Conservation (phyloP, 2,329 filamentous ascomycete species). For the Arthrobotrys megalospora region DNA sequence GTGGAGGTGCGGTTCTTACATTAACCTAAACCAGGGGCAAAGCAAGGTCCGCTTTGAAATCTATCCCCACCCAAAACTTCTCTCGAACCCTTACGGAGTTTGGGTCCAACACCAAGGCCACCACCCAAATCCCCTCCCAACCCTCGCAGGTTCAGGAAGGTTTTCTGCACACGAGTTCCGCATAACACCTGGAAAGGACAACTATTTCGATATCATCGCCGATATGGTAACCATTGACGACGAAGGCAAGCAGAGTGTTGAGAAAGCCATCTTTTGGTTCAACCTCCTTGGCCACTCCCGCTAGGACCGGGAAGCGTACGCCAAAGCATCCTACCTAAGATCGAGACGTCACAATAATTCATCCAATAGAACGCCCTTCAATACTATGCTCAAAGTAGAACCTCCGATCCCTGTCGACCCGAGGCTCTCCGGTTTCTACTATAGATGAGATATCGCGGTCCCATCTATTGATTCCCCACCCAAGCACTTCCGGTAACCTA, state of each 20-base stretch:
- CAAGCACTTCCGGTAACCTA: no score
- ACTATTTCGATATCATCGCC: constrained; percentile 30
- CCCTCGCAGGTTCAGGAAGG: background rate
- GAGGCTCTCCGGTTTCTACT: no score
- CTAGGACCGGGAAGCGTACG: background rate
- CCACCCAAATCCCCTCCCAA: background rate
- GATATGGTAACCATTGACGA: constrained; percentile 20
- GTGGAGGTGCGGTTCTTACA: constrained; percentile 17
- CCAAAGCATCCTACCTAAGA: background rate
- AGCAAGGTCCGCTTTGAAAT: constrained; percentile 29
- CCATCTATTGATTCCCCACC: no score
- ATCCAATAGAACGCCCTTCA: no score
- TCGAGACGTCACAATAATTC: no score
- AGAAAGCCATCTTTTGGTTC: constrained; percentile 45
- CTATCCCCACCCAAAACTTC: constrained; percentile 7
- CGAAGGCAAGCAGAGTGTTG: constrained; percentile 20
- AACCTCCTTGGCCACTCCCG: background rate
- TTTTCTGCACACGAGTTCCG: background rate
- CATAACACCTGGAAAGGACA: background rate
- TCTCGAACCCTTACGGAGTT: background rate
- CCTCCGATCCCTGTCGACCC: no score
- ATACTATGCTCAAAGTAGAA: no score
- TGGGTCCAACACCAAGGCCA: constrained; percentile 17
- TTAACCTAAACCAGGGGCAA: background rate
- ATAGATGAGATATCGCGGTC: no score